Evolutionary conservation across 2,329 filamentous ascomycete genomes (phyloP), one percentile per base, ranked within the genome.

Genomic region (Pleoardoris graminearum): DNA sequence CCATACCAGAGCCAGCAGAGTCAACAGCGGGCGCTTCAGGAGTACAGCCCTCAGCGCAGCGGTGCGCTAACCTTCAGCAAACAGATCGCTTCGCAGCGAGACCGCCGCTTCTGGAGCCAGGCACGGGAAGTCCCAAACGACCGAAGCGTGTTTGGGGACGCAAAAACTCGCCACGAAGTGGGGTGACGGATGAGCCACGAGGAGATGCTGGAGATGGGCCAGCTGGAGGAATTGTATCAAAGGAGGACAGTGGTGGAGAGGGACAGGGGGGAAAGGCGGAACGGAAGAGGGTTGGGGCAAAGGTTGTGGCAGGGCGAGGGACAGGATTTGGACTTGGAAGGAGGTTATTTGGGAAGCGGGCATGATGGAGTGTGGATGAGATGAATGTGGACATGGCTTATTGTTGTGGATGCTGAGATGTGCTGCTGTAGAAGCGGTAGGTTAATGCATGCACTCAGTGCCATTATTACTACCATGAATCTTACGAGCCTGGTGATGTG

Each of bases 101-200:
- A 14, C 25, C 23, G 14, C 3, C 27, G 3, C 7, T 37, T 3
- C 2, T 5, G 37, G 14, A 25, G 11, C 19, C 10, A 23, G 22
- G 27, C 7, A 5, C 27, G 5, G 22, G 6, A 41, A 33, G 16
- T 37, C 48, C 29, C 16, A 38, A 41, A 22, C 37, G 16, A 44
- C 48, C 29, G 23, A 38, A 41, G 23, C 37, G 49, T 21, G 33
- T 25, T 19, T 39, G 49, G 49, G 27, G 23, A 25, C 41, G 42
- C 25, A 37, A 22, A 25, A 22, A 23, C 16, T 25, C 45, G 21
- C n/a, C 23, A 19, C 7, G 38, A 36, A 23, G 16, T 7, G 19
- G 23, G 27, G 23, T 8, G 16, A 25, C 25, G 21, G 30, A 27
- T 25, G 30, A 35, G 30, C 19, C 11, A 35, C 35, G 43, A 47